Evolutionary conservation across 2,329 filamentous ascomycete species (phyloP).

Genomic region (Lecanicillium sp.): DNA sequence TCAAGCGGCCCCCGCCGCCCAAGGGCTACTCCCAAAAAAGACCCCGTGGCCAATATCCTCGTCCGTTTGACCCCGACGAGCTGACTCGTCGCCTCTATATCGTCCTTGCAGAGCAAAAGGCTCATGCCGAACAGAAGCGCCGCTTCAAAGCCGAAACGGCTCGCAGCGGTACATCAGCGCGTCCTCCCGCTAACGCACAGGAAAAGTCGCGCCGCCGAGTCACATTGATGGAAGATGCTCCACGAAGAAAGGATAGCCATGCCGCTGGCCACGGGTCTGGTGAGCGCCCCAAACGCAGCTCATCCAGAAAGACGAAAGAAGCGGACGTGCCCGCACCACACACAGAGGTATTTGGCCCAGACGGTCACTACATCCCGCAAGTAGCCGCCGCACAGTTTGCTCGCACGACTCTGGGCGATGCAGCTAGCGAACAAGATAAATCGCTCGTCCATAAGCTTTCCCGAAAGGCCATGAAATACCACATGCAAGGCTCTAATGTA

Average conservation of each 20-base stretch:
- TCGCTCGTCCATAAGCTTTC: conserved; percentile 34
- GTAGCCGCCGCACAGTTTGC: conserved; percentile 48
- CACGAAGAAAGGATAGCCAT: too few relatives aligned
- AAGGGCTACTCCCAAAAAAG: conserved; percentile 12
- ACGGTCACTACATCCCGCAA: conserved; percentile 36
- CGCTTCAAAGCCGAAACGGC: background rate
- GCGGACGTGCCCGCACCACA: too few relatives aligned
- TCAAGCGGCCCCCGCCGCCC: conserved; percentile 4
- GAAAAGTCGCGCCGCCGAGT: conserved; percentile 1
- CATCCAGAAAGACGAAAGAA: too few relatives aligned
- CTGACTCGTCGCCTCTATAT: conserved; percentile 41
- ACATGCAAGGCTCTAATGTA: conserved; percentile 23
- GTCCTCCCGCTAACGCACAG: conserved; percentile 5
- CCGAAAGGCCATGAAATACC: conserved; percentile 30
- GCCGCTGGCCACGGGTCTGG: too few relatives aligned
- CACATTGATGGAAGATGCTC: background rate
- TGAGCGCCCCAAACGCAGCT: too few relatives aligned
- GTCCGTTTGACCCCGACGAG: conserved; percentile 45
- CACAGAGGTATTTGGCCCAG: background rate
- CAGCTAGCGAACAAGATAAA: conserved; percentile 22
- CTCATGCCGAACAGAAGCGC: conserved; percentile 24
- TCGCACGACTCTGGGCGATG: conserved; percentile 40
- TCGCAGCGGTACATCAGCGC: background rate
- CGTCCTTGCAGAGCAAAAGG: conserved; percentile 42
- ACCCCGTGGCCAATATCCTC: conserved; percentile 10